Evolutionary conservation across 208 protist species (phyloP).

Genomic region (Trypanosoma grayi): DNA sequence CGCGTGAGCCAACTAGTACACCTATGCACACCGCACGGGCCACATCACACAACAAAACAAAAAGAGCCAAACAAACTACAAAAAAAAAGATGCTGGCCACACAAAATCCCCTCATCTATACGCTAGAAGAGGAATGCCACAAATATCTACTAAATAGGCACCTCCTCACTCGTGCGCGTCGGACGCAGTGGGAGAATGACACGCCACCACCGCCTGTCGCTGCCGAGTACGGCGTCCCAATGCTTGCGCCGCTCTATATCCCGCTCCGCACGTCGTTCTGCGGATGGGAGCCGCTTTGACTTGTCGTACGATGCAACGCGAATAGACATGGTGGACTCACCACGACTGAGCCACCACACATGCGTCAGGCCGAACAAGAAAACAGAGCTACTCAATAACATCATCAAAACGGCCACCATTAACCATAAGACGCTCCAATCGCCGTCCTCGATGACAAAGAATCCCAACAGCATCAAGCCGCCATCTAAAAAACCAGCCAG

Average conservation of each 20-base stretch:
- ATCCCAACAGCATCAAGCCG: constrained; percentile 28
- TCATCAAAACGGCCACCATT: constrained; percentile 21
- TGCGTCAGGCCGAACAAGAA: constrained; percentile 39
- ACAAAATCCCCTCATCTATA: background rate
- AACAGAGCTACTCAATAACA: constrained; percentile 25
- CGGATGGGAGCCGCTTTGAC: background rate
- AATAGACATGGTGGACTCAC: constrained; percentile 47
- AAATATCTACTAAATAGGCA: background rate
- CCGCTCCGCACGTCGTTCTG: constrained; percentile 14
- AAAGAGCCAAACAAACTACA: constrained; percentile 12
- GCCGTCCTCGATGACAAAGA: constrained; percentile 42
- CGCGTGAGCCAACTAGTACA: too few relatives aligned
- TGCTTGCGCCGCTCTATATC: constrained; percentile 7
- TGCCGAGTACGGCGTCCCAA: constrained; percentile 20
- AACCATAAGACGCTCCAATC: constrained; percentile 30
- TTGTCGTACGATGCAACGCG: constrained; percentile 21
- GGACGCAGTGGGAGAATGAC: constrained; percentile 44
- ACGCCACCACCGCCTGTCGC: constrained; percentile 21
- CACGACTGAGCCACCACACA: constrained; percentile 26
- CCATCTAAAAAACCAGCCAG: constrained; percentile 25
- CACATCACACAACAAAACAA: too few relatives aligned
- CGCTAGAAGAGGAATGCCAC: too few relatives aligned
- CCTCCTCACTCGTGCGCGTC: background rate
- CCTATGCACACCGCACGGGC: too few relatives aligned
- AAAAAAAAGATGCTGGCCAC: background rate